phyloP scores from a whole-genome alignment of 2,329 filamentous ascomycete species.

The Penicillium sp. region DNA sequence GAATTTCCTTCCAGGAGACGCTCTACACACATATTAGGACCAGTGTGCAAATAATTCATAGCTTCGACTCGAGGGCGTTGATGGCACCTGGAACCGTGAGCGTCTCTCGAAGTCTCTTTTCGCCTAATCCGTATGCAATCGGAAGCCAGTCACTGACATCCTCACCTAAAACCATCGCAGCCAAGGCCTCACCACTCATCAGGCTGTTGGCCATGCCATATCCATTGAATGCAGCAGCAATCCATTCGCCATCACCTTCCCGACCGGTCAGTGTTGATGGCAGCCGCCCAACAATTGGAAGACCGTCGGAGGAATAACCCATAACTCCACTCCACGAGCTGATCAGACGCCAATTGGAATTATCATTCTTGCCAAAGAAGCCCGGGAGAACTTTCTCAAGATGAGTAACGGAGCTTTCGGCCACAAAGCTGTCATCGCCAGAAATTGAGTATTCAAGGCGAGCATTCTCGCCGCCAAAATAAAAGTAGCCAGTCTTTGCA shows the following conservation, averaged over 20 bases:
- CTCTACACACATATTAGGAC: background rate
- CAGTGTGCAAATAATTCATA: background rate
- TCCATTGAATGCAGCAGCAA: constrained; percentile 64
- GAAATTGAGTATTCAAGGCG: constrained; percentile 21
- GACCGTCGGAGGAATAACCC: constrained; percentile 51
- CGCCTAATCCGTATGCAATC: constrained; percentile 24
- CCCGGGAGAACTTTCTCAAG: constrained; percentile 19
- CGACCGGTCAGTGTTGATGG: constrained; percentile 41
- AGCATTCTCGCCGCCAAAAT: constrained; percentile 29
- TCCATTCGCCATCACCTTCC: constrained; percentile 44
- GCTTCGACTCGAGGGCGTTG: constrained; percentile 15
- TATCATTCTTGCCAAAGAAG: constrained; percentile 19
- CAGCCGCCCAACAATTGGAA: constrained; percentile 53
- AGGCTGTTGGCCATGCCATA: constrained; percentile 64
- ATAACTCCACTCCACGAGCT: constrained; percentile 46
- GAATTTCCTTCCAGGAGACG: background rate
- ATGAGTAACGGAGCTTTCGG: constrained; percentile 17
- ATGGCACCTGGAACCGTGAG: constrained; percentile 15
- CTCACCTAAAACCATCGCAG: constrained; percentile 31
- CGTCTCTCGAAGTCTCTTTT: constrained; percentile 15
- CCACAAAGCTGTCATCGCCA: constrained; percentile 24
- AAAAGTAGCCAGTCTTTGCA: constrained; percentile 27
- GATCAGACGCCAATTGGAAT: constrained; percentile 21
- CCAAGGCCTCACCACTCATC: constrained; percentile 30
- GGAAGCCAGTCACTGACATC: constrained; percentile 28